Evolutionary conservation across 768 basidiomycete species (phyloP), one percentile per base, ranked within the genome.

Genomic region (Suillus bovinus): DNA sequence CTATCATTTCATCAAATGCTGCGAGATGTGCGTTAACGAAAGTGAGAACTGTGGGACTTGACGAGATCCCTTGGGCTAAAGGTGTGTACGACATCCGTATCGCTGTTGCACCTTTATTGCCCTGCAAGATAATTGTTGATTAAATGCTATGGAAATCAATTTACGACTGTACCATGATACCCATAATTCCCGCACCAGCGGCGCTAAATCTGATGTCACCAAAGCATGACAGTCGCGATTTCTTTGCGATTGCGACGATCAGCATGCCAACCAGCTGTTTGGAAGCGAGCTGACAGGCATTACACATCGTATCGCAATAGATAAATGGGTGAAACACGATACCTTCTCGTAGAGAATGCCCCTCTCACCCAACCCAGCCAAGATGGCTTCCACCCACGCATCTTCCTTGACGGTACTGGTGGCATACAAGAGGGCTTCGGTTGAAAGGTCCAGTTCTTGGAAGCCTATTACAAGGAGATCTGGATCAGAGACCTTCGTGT

Each of bases 231-330:
- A 72, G 74, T 46, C 90, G 65, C 0, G 71, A 64, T 60, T 82
- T 88, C 72, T 85, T 88, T 9, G 84, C 86, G 46, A 94, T 76
- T 33, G 90, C 73, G 13, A 94, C 69, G 22, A 94, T 74, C n/a
- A 94, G 77, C 81, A 93, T 90, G 39, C 93, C 93, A 41, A 94
- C 91, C 22, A 94, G 87, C 70, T 93, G 93, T 67, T 83, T 89
- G 4, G 89, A 91, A 16, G 76, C 78, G 36, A 94, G 78, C 91
- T 93, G 55, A n/a, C 1, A 53, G 27, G 6, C 38, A 5, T 38
- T 29, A 16, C 27, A 61, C 34, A 61, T 22, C 10, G 54, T 42
- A 42, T 64, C 9, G 39, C n/a, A 22, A 9, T 10, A 49, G 59
- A 11, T 10, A 16, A 7, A 27, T 27, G 34, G 11, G 27, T 36